These are phyloP conservation scores for Scheffersomyces quercinus DNA, from an alignment of 1,139 yeast genomes.

Conservation along the genomic window DNA sequence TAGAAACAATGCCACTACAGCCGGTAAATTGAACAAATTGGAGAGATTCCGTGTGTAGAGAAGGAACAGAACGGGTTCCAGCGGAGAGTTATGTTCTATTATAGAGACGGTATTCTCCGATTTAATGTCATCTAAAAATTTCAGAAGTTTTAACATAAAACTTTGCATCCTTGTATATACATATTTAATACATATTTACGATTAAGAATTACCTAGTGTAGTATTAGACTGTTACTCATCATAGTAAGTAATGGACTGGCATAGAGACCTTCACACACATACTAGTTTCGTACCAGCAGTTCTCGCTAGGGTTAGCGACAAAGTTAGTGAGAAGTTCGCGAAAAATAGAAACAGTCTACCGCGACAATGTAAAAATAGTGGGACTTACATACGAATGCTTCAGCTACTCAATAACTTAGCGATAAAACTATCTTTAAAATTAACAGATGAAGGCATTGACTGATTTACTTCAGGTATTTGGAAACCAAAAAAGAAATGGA, in stretches of 20 bases:
- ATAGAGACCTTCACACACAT: no score
- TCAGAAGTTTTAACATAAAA: not conserved
- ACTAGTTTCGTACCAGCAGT: no score
- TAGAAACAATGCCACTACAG: conserved; percentile 86
- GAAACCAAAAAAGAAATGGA: conserved; percentile 45
- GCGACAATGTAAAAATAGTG: no score
- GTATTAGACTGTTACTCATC: no score
- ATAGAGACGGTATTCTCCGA: no score
- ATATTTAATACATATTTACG: not conserved
- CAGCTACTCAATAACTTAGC: not conserved
- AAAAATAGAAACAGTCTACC: no score
- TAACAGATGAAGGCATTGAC: no score
- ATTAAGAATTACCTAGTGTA: not conserved
- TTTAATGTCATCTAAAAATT: no score
- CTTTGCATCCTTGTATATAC: conserved; percentile 1
- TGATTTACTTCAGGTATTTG: not conserved
- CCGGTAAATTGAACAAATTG: conserved; percentile 77
- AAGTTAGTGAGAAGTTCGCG: no score
- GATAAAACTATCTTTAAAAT: not conserved
- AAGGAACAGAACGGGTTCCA: not conserved
- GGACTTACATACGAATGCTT: not conserved
- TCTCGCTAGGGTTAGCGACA: no score
- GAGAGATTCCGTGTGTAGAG: conserved; percentile 51
- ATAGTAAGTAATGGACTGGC: no score
- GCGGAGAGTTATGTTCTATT: no score